Conservation (phyloP, 179 eudicot species). For the Beta macrorhiza region DNA sequence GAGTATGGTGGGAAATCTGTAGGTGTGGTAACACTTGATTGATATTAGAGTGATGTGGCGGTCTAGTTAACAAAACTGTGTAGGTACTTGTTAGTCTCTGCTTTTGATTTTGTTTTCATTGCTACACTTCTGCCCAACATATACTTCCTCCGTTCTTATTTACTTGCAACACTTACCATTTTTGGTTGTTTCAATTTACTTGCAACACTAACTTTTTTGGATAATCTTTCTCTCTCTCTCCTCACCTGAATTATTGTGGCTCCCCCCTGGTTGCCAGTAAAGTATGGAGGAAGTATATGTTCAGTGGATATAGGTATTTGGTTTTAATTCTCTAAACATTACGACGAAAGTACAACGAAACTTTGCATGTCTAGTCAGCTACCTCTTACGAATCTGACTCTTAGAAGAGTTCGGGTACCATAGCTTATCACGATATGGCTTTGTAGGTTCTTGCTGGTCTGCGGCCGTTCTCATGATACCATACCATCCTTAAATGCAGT, state of each 20-base stretch:
- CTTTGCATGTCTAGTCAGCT: background rate
- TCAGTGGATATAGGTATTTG: background rate
- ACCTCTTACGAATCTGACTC: background rate
- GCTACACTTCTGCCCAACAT: background rate
- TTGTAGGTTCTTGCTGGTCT: background rate
- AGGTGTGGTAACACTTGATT: background rate
- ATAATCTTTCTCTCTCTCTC: no score
- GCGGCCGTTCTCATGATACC: background rate
- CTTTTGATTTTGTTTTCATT: background rate
- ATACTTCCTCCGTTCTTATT: no score
- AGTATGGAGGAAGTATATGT: background rate
- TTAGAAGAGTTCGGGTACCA: background rate
- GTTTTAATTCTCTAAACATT: background rate
- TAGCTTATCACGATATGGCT: background rate
- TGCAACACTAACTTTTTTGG: no score
- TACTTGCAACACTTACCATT: no score
- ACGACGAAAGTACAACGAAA: background rate
- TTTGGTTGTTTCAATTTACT: no score
- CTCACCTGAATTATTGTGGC: no score
- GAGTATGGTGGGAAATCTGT: background rate
- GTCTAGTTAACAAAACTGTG: conserved; percentile 2
- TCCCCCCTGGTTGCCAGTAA: no score
- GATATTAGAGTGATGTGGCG: background rate
- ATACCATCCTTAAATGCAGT: background rate
- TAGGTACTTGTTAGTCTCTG: background rate